Evolutionary conservation across 2,329 filamentous ascomycete species (phyloP).

Genomic region (Aspergillus pseudoglaucus): DNA sequence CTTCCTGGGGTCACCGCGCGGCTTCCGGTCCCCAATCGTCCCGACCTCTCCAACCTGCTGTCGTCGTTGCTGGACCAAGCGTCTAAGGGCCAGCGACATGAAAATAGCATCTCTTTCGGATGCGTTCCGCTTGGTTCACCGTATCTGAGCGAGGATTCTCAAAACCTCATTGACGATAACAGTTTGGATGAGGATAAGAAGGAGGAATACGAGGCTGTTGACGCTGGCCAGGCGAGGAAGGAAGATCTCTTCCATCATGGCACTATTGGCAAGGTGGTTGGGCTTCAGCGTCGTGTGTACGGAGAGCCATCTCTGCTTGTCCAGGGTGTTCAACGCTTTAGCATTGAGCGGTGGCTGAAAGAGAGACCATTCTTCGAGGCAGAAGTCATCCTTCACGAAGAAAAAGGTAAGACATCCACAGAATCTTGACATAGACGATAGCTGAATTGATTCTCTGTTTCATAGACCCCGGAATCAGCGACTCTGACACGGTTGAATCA

Average conservation of each 20-base stretch:
- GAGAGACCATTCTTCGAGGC: conserved; percentile 84
- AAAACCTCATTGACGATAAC: conserved; percentile 64
- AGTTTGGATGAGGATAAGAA: conserved; percentile 45
- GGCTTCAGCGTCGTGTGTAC: conserved; percentile 67
- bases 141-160: conserved; percentile 65
- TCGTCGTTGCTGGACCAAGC: conserved; percentile 76
- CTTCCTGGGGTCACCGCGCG: conserved; percentile 80
- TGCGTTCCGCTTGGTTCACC: conserved; percentile 81
- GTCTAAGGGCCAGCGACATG: conserved; percentile 56
- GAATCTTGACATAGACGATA: background rate
- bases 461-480: conserved; percentile 41
- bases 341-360: conserved; percentile 65
- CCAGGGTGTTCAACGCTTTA: conserved; percentile 73
- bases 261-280: conserved; percentile 70
- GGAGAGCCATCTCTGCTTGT: conserved; percentile 78
- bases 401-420: conserved; percentile 51
- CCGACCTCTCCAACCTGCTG: conserved; percentile 82
- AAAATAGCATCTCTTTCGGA: conserved; percentile 67
- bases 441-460: conserved; percentile 5
- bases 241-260: conserved; percentile 77
- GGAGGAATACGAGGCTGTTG: conserved; percentile 44
- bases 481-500: conserved; percentile 60
- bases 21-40: conserved; percentile 73
- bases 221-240: conserved; percentile 56
- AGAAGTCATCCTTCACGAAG: conserved; percentile 64